These are phyloP conservation scores for Gonium pectorale DNA, from an alignment of 139 green algal genomes.

Conservation along the genomic window DNA sequence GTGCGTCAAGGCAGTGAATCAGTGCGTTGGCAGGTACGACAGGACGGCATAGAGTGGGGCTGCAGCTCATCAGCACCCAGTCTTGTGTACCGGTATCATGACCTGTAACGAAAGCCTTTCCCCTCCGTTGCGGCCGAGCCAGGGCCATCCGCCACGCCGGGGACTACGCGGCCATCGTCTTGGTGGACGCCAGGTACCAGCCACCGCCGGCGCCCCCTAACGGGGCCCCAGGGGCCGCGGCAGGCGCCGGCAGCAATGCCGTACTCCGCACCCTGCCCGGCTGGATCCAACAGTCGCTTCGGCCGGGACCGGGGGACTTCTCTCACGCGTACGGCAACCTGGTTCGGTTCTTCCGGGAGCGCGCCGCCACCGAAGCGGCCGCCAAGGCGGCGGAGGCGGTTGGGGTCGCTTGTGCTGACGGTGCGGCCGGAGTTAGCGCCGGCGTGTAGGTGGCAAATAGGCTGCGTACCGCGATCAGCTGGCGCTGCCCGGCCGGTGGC, in stretches of 20 bases:
- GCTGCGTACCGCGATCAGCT: no score
- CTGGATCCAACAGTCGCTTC: constrained; percentile 76
- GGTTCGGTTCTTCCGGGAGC: constrained; percentile 41
- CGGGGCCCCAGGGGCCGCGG: background rate
- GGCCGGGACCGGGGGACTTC: constrained; percentile 41
- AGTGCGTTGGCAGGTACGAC: constrained; percentile 84
- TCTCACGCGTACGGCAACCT: constrained; percentile 40
- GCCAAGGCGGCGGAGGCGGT: no score
- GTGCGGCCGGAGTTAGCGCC: no score
- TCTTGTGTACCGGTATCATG: no score
- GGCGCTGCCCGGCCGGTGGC: no score
- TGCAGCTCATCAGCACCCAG: no score
- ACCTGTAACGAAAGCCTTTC: background rate
- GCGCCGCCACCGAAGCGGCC: background rate
- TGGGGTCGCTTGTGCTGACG: no score
- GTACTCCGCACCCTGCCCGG: constrained; percentile 75
- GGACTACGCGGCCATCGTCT: constrained; percentile 93
- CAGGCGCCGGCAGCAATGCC: background rate
- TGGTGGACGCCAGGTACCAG: constrained; percentile 88
- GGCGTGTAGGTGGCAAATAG: no score
- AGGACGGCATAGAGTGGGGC: no score
- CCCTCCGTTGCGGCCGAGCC: constrained; percentile 66
- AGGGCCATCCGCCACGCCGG: constrained; percentile 83
- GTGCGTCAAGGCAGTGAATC: constrained; percentile 93
- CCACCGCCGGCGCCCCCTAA: no score